Conservation (phyloP, 805 yeast genomes). For the Priceomyces castillae region DNA sequence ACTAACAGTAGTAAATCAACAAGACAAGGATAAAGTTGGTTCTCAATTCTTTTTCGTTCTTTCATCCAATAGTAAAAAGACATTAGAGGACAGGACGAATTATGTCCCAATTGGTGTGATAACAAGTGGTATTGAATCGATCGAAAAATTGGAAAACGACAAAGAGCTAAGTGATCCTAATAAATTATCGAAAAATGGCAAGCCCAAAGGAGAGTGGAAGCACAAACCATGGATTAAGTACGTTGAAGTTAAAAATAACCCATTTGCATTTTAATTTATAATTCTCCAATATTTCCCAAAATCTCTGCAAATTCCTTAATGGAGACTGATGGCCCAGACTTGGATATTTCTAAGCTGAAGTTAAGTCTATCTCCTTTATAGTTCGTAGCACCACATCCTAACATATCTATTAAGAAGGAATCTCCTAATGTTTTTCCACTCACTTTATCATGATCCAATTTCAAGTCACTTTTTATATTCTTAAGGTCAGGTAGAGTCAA, state of each 20-base stretch:
- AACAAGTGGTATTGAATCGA: slow-evolving; percentile 16
- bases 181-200: slow-evolving; percentile 14
- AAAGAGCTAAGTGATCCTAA: slow-evolving; percentile 7
- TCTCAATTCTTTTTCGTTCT: slow-evolving; percentile 21
- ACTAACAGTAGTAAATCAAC: slow-evolving; percentile 10
- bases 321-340: slow-evolving; percentile 25
- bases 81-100: slow-evolving; percentile 7
- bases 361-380: slow-evolving; percentile 26
- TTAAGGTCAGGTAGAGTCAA: slow-evolving; percentile 29
- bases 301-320: slow-evolving; percentile 44
- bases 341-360: slow-evolving; percentile 25
- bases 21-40: slow-evolving; percentile 11
- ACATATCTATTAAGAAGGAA: slow-evolving; percentile 39
- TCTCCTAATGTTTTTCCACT: slow-evolving; percentile 22
- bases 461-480: slow-evolving; percentile 25
- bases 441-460: slow-evolving; percentile 23
- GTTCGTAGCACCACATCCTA: slow-evolving; percentile 32
- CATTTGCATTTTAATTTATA: slow-evolving; percentile 11
- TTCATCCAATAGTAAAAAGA: slow-evolving; percentile 9
- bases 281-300: slow-evolving; percentile 39
- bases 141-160: slow-evolving; percentile 14
- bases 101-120: slow-evolving; percentile 17
- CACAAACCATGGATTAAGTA: slow-evolving; percentile 11
- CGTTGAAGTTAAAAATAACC: slow-evolving; percentile 15
- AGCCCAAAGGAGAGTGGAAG: slow-evolving; percentile 18